Base-by-base conservation (phyloP, 768 basidiomycete species). In the Macrolepiota albuminosa region DNA sequence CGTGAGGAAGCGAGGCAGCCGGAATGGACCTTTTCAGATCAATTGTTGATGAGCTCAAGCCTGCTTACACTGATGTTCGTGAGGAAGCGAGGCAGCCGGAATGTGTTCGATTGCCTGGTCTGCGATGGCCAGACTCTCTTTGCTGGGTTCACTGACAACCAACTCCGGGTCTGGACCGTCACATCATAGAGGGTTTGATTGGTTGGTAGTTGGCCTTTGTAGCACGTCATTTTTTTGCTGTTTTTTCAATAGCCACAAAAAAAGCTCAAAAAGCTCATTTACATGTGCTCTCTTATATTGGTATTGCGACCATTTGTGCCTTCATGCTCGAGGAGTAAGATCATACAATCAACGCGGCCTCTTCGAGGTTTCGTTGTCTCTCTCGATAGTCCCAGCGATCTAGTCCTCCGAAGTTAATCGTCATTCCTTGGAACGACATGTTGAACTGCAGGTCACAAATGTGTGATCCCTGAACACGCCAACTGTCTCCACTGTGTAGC, bases 91-190 rank as follows among this genome's bases (percentile, higher is more conserved):
- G 87, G 72, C 85, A 92, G 67, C 91, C 93, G 40, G 93, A 97
- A 77, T 95, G 93, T 74, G 89, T 95, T 98, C 95, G 54, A 91
- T 98, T 67, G 92, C 97, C 62, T 99, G 97, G 97, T 97, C 95
- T 57, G 88, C 50, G 95, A 97, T 74, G 97, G 97, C 59, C 94
- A 97, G 80, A 95, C 93, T 55, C 83, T 99, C 62, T 98, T 95
- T 74, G 94, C 91, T 75, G 96, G 96, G 61, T 96, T 94, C 85
- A 93, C 93, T 56, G 95, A 98, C 78, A 89, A 96, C 80, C 82
- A 85, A 65, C 87, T 97, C 73, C 90, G 93, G 66, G 91, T 94
- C 73, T 95, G 91, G 93, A 88, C 86, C 69, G 93, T 95, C 65
- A 83, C 81, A 62, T 79, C 81, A 79, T 83, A 78, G 79, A 75